Percentiles rank a stretch among this genome's conserved stretches.
Evolutionary conservation across 495 filamentous ascomycete genomes (phyloP).

Genomic region (Xanthoparmelia taractica): DNA sequence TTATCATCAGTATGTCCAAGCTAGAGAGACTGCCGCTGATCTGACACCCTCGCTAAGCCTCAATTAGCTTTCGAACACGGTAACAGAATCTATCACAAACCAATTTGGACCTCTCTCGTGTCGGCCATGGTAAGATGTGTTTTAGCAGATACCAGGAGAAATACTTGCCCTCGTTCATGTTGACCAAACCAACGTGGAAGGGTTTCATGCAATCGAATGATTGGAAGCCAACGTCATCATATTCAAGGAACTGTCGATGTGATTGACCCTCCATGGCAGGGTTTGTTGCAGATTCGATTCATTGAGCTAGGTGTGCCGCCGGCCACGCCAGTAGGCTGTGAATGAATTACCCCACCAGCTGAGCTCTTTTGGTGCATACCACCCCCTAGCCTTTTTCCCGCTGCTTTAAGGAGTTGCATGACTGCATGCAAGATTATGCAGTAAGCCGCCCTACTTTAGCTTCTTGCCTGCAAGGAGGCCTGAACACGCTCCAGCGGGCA

Average conservation of each 20-base stretch:
- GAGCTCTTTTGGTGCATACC: too few relatives aligned
- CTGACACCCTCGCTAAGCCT: background rate
- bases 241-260: background rate
- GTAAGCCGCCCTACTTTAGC: background rate
- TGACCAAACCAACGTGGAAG: too few relatives aligned
- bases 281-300: background rate
- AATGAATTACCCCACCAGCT: background rate
- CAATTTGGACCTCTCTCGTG: background rate
- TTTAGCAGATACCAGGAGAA: background rate
- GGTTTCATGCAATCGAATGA: too few relatives aligned
- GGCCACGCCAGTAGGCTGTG: background rate
- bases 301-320: background rate
- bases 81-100: background rate
- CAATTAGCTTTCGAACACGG: background rate
- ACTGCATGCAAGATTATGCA: background rate
- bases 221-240: background rate
- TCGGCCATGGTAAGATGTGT: background rate
- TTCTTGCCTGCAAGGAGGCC: background rate
- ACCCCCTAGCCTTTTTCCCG: too few relatives aligned
- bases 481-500: too few relatives aligned
- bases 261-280: background rate
- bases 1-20: too few relatives aligned
- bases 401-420: background rate
- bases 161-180: too few relatives aligned
- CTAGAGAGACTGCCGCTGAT: background rate